Conservation (phyloP, 2,329 filamentous ascomycete species). For the Ceratocystis cubensis region DNA sequence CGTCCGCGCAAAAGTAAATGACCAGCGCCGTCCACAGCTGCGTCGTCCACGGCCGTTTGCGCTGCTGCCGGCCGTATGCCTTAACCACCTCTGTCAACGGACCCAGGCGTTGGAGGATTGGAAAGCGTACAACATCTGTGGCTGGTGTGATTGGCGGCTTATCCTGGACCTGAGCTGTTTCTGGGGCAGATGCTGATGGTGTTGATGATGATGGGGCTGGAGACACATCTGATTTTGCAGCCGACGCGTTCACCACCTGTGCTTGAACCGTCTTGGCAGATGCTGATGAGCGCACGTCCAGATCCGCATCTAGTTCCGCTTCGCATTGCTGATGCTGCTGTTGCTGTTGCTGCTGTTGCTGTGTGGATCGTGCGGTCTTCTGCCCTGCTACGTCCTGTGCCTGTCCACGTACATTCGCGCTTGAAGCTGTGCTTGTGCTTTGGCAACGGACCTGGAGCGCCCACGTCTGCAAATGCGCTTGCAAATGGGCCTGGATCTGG, state of each 20-base stretch:
- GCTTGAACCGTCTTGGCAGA: not conserved
- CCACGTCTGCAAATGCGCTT: not conserved
- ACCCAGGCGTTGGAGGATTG: slow-evolving; percentile 46
- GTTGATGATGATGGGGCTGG: not conserved
- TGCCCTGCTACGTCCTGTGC: not conserved
- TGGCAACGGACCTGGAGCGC: not conserved
- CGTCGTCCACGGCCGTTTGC: slow-evolving; percentile 60
- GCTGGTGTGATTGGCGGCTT: not conserved
- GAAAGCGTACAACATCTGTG: not conserved
- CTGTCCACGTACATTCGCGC: not conserved
- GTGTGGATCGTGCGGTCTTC: not conserved
- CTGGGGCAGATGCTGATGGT: not conserved
- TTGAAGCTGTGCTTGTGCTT: not conserved
- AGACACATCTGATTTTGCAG: not conserved
- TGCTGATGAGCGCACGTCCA: not conserved
- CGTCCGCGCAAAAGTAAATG: slow-evolving; percentile 67
- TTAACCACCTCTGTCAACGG: slow-evolving; percentile 41
- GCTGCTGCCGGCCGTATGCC: slow-evolving; percentile 59
- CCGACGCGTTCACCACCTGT: not conserved
- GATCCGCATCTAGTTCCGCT: not conserved
- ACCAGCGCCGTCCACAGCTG: slow-evolving; percentile 64
- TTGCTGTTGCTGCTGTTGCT: not conserved
- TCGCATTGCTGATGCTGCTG: not conserved
- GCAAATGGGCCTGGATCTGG: not conserved
- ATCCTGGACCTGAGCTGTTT: not conserved